Evolutionary conservation across 441 rosid genomes (phyloP).

Genomic region (Croton setiger): DNA sequence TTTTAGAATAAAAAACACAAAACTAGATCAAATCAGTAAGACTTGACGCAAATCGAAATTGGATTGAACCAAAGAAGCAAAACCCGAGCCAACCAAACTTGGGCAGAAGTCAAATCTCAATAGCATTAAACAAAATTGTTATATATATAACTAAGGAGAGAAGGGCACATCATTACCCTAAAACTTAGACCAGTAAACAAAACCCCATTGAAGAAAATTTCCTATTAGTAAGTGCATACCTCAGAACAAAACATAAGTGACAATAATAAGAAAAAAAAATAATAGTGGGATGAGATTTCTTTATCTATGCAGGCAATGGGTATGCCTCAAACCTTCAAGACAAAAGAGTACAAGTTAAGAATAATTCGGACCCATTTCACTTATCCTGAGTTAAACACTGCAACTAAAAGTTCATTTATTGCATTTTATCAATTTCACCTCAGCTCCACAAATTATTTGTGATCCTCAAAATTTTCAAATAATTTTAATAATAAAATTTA

Average conservation of each 20-base stretch:
- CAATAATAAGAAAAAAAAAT: not conserved
- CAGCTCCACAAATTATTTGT: too few species aligned
- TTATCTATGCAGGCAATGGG: slow-evolving; percentile 63
- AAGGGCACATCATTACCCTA: slow-evolving; percentile 4
- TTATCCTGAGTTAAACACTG: slow-evolving; percentile 31
- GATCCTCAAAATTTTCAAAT: too few species aligned
- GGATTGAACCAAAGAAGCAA: too few species aligned
- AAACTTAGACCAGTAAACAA: not conserved
- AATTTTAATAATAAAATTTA: too few species aligned
- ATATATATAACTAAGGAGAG: too few species aligned
- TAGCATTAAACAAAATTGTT: too few species aligned
- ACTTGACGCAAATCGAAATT: too few species aligned
- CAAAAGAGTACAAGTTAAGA: slow-evolving; percentile 71
- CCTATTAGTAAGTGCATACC: too few species aligned
- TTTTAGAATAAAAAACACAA: too few species aligned
- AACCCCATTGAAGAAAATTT: not conserved
- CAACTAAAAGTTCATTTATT: slow-evolving; percentile 30
- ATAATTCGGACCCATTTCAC: slow-evolving; percentile 34
- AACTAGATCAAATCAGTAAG: too few species aligned
- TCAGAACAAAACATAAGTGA: not conserved
- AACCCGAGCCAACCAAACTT: too few species aligned
- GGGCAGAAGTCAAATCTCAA: too few species aligned
- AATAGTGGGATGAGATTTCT: slow-evolving; percentile 56
- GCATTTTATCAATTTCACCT: not conserved
- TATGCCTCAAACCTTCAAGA: slow-evolving; percentile 44